Percentiles rank a stretch among this genome's conserved stretches.
phyloP scores from a whole-genome alignment of 1,284 basidiomycete species.

The Mycocalia duriaeana region DNA sequence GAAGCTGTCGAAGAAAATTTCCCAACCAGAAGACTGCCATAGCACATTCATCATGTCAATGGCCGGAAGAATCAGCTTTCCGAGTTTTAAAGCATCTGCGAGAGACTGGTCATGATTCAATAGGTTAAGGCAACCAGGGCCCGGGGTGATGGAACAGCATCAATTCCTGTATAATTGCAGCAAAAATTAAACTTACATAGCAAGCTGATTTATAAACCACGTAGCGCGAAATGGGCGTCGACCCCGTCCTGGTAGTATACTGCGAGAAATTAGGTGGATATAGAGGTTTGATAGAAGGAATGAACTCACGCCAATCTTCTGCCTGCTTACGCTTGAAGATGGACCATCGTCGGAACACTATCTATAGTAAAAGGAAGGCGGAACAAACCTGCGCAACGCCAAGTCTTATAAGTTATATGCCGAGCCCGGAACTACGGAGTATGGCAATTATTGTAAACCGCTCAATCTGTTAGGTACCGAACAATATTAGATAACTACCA shows the following conservation, averaged over 20 bases:
- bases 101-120: constrained; percentile 61
- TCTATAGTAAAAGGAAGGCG: constrained; percentile 24
- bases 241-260: constrained; percentile 62
- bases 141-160: too few relatives aligned
- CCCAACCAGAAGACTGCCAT: constrained; percentile 74
- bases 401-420: too few relatives aligned
- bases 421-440: too few relatives aligned
- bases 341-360: constrained; percentile 29
- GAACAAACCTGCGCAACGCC: constrained; percentile 57
- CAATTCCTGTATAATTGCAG: constrained; percentile 3
- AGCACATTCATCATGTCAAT: constrained; percentile 63
- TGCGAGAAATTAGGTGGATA: constrained; percentile 21
- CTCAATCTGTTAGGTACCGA: too few relatives aligned
- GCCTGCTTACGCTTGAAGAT: constrained; percentile 63
- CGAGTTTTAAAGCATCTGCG: constrained; percentile 58
- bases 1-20: too few relatives aligned
- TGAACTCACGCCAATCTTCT: constrained; percentile 69
- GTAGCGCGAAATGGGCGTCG: constrained; percentile 64
- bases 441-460: too few relatives aligned
- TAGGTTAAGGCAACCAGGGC: constrained; percentile 52
- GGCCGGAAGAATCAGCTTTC: constrained; percentile 55
- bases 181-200: constrained; percentile 39
- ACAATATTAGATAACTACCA: too few relatives aligned
- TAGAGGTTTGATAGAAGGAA: constrained; percentile 1
- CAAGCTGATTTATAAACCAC: constrained; percentile 67